Evolutionary conservation across 805 yeast genomes (phyloP).

Genomic region (Candida takata): DNA sequence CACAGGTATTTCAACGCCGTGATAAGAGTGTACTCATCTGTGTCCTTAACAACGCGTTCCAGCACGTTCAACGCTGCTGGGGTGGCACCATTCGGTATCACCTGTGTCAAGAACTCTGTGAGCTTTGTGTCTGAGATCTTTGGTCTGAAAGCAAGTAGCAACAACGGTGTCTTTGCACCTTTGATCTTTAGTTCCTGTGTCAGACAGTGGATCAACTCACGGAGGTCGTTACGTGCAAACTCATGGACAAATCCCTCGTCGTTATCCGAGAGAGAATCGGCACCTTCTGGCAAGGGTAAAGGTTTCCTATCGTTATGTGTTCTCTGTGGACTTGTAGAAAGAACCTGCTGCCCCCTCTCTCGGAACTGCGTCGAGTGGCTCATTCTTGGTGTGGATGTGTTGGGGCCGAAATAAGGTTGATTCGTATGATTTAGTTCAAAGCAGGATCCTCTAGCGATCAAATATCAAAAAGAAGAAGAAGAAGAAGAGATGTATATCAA

Average conservation of each 20-base stretch:
- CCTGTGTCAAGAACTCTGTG: conserved; percentile 44
- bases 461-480: no score
- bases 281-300: conserved; percentile 12
- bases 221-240: conserved; percentile 59
- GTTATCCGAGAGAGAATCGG: conserved; percentile 1
- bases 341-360: neutral
- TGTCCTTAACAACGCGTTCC: conserved; percentile 36
- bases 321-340: neutral
- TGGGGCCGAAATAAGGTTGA: no score
- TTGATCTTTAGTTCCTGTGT: conserved; percentile 66
- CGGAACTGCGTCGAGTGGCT: neutral
- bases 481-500: no score
- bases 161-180: conserved; percentile 66
- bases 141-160: conserved; percentile 74
- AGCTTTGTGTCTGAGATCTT: conserved; percentile 56
- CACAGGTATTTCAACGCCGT: conserved; percentile 77
- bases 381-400: no score
- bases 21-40: conserved; percentile 66
- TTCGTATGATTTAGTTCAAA: no score
- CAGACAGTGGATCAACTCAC: conserved; percentile 58
- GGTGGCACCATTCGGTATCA: conserved; percentile 52
- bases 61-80: conserved; percentile 39
- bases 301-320: conserved; percentile 5
- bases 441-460: no score
- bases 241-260: conserved; percentile 29